Conservation (phyloP, 1,284 basidiomycete genomes). For the Pyrrhoderma lamaoense region DNA sequence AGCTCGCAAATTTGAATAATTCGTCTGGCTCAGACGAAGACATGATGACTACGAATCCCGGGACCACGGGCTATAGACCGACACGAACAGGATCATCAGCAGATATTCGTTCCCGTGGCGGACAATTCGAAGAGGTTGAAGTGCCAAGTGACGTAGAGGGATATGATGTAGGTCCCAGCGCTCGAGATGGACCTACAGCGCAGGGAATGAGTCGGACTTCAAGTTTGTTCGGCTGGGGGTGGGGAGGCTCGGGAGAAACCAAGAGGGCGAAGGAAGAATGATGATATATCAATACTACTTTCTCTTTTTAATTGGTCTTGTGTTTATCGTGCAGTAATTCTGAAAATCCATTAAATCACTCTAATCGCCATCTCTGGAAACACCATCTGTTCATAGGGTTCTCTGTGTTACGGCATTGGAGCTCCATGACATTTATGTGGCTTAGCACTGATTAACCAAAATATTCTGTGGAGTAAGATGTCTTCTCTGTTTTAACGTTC, state of each 20-base stretch:
- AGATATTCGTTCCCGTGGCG: conserved; percentile 37
- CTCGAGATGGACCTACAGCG: conserved; percentile 5
- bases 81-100: conserved; percentile 30
- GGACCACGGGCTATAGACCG: conserved; percentile 20
- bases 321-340: too few species aligned
- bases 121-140: conserved; percentile 54
- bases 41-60: conserved; percentile 29
- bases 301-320: neutral
- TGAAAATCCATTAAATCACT: too few species aligned
- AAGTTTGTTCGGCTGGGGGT: conserved; percentile 39
- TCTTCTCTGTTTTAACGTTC: too few species aligned
- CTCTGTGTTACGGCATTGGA: too few species aligned
- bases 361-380: too few species aligned
- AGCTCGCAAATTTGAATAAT: conserved; percentile 37
- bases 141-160: conserved; percentile 60
- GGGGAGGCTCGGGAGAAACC: conserved; percentile 8
- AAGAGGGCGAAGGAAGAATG: conserved; percentile 24
- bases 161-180: conserved; percentile 34
- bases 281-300: neutral
- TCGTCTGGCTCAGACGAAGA: conserved; percentile 19
- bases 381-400: too few species aligned
- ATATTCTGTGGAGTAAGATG: too few species aligned
- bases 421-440: too few species aligned
- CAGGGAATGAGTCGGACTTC: conserved; percentile 22
- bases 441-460: too few species aligned